phyloP scores from a whole-genome alignment of 129 eudicot species.

The Heracleum sosnowskyi region DNA sequence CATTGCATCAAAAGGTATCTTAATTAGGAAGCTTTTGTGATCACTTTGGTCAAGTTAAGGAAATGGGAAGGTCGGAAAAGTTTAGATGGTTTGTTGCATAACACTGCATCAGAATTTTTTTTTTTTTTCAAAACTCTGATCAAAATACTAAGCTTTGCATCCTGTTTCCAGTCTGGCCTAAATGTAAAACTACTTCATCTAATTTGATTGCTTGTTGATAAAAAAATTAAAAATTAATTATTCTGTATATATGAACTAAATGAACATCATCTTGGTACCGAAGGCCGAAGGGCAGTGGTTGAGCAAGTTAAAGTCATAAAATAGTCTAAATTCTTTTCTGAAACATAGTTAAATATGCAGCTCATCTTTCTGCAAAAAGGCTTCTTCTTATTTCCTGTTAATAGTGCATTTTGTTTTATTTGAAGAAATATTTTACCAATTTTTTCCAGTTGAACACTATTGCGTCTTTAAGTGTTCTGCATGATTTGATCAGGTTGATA shows the following conservation, averaged over 20 bases:
- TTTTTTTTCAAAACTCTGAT: neutral
- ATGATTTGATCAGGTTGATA: constrained; percentile 47
- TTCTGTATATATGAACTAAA: neutral
- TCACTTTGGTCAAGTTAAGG: neutral
- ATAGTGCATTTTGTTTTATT: neutral
- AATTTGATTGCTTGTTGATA: neutral
- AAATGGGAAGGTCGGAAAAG: neutral
- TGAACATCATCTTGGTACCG: neutral
- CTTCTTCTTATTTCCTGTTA: neutral
- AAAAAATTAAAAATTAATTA: neutral
- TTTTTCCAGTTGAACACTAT: neutral
- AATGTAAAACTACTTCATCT: neutral
- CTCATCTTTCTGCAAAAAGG: neutral
- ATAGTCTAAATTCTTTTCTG: neutral
- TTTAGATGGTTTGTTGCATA: neutral
- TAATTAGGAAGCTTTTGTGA: neutral
- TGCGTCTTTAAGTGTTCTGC: neutral
- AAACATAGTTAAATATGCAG: neutral
- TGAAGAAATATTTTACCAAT: neutral
- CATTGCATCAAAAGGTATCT: neutral
- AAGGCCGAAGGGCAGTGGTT: neutral
- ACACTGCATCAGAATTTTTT: neutral
- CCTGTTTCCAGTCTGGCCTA: neutral
- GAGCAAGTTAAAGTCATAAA: neutral
- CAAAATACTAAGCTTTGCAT: neutral